Conservation (phyloP, 176 grass and related monocot genomes). For the bread wheat (Triticum aestivum) region DNA sequence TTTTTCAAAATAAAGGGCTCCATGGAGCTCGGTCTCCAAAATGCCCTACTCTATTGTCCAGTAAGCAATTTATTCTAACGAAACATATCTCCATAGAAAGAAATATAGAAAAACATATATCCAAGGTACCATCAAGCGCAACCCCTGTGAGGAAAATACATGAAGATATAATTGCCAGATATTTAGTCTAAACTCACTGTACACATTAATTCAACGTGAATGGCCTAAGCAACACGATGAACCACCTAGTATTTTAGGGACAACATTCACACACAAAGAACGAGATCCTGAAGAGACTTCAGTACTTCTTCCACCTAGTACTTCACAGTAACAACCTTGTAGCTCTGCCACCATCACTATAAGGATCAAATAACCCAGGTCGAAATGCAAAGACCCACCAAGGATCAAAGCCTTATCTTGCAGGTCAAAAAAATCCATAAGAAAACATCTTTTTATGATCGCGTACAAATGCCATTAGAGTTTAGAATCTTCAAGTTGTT, state of each 20-base stretch:
- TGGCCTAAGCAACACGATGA: background rate
- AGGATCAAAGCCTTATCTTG: background rate
- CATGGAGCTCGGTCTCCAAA: too few relatives aligned
- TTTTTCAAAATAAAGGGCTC: too few relatives aligned
- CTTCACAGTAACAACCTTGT: constrained; percentile 41
- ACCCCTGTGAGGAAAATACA: background rate
- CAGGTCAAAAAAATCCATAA: background rate
- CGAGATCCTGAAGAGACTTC: constrained; percentile 54
- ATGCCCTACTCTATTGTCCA: too few relatives aligned
- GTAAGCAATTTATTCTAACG: too few relatives aligned
- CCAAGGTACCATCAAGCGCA: background rate
- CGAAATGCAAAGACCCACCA: background rate
- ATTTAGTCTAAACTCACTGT: constrained; percentile 24
- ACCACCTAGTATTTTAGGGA: constrained; percentile 60
- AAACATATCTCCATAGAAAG: background rate
- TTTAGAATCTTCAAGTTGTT: too few relatives aligned
- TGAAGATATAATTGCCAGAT: background rate
- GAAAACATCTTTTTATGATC: too few relatives aligned
- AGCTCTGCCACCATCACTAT: background rate
- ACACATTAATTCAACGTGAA: background rate
- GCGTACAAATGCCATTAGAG: too few relatives aligned
- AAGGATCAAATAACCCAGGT: background rate
- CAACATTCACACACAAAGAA: constrained; percentile 53
- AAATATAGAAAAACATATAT: constrained; percentile 20
- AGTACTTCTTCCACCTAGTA: constrained; percentile 82